These are phyloP conservation scores for Kewa caespitosa DNA, from an alignment of 179 eudicot genomes.

Conservation along the genomic window DNA sequence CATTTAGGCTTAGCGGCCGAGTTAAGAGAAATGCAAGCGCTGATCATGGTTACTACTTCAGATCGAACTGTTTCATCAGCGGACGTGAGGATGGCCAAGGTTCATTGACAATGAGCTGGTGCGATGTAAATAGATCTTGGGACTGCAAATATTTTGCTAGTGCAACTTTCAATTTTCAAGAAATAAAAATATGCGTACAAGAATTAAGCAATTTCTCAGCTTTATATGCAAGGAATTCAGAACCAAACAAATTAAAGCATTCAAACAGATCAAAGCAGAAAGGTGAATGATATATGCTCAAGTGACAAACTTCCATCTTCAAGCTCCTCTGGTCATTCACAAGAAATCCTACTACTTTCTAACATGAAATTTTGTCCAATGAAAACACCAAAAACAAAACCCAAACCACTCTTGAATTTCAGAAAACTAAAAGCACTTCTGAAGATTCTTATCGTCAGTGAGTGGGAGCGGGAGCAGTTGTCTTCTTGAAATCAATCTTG, in stretches of 20 bases:
- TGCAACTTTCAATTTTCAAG: too few relatives aligned
- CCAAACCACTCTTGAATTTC: conserved; percentile 6
- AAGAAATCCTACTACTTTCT: not conserved
- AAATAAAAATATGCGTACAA: too few relatives aligned
- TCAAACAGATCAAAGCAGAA: not conserved
- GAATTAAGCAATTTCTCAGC: not conserved
- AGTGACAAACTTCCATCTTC: not conserved
- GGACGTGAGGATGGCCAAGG: too few relatives aligned
- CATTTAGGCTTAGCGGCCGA: too few relatives aligned
- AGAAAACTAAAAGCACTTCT: not conserved
- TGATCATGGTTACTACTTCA: too few relatives aligned
- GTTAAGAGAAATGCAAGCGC: too few relatives aligned
- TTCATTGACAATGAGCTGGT: too few relatives aligned
- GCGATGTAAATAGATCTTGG: too few relatives aligned
- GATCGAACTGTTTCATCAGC: too few relatives aligned
- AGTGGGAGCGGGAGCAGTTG: conserved; percentile 55
- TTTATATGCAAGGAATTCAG: not conserved
- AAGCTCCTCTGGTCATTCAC: not conserved
- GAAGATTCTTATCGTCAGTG: conserved; percentile 10
- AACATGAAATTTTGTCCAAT: not conserved
- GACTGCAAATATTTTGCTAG: too few relatives aligned
- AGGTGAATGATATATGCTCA: not conserved
- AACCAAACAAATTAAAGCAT: not conserved
- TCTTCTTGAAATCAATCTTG: conserved; percentile 96
- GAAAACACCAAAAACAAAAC: not conserved